A percentile compares a stretch with the other conserved stretches of the same genome.
phyloP scores from a whole-genome alignment of 2,329 filamentous ascomycete genomes.

The Aspergillus sp. region DNA sequence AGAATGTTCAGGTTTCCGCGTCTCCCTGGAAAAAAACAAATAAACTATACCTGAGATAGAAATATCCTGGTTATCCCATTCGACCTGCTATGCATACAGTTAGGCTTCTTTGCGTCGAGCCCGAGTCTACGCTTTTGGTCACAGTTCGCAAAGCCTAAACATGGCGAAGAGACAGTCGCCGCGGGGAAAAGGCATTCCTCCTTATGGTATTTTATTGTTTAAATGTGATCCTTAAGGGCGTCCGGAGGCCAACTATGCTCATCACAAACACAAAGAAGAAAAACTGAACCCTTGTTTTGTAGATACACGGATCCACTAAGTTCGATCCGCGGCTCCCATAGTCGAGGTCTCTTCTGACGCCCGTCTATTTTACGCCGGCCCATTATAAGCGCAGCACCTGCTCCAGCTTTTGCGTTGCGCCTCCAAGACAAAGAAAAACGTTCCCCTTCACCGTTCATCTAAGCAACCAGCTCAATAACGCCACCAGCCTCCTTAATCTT shows the following conservation, averaged over 20 bases:
- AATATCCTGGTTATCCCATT: no score
- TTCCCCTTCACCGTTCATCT: constrained; percentile 43
- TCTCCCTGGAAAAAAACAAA: no score
- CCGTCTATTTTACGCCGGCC: constrained; percentile 29
- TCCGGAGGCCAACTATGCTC: constrained; percentile 37
- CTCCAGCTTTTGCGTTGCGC: constrained; percentile 27
- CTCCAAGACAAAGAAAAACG: constrained; percentile 27
- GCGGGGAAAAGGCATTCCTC: constrained; percentile 23
- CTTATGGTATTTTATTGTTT: constrained; percentile 39
- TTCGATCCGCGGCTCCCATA: constrained; percentile 30
- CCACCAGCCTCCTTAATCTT: constrained; percentile 99
- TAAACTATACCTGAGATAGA: no score
- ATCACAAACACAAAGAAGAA: constrained; percentile 39
- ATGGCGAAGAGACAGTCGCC: constrained; percentile 11
- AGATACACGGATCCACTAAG: constrained; percentile 31
- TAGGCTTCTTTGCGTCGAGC: background rate
- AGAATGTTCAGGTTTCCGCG: background rate
- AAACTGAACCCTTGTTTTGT: constrained; percentile 31
- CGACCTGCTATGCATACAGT: background rate
- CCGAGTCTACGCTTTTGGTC: background rate
- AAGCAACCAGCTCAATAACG: constrained; percentile 93
- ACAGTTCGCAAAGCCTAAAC: background rate
- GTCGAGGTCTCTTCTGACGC: constrained; percentile 30
- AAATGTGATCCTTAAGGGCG: constrained; percentile 38
- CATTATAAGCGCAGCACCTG: constrained; percentile 30